Evolutionary conservation across 2,329 filamentous ascomycete species (phyloP).

Genomic region (Nothopassalora personata): DNA sequence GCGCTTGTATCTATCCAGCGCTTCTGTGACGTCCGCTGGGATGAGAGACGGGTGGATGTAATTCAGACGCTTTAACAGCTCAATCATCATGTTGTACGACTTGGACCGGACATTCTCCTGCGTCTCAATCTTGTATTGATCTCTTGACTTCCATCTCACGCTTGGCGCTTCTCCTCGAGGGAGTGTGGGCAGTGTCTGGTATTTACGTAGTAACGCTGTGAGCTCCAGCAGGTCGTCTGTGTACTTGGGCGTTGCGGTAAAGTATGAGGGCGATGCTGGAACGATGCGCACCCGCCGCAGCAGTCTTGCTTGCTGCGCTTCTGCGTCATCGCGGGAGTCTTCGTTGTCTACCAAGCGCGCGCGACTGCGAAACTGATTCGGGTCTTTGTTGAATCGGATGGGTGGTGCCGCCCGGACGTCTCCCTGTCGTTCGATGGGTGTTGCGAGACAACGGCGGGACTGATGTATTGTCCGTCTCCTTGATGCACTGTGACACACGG

Average conservation of each 20-base stretch:
- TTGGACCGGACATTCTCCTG: conserved; percentile 69
- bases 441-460: conserved; percentile 25
- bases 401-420: conserved; percentile 27
- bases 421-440: conserved; percentile 21
- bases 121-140: conserved; percentile 65
- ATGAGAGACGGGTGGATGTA: conserved; percentile 74
- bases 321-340: conserved; percentile 4
- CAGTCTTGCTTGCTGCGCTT: conserved; percentile 13
- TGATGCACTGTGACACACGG: conserved; percentile 20
- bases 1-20: conserved; percentile 66
- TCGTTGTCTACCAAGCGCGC: conserved; percentile 16
- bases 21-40: conserved; percentile 61
- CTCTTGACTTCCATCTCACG: conserved; percentile 73
- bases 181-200: conserved; percentile 67
- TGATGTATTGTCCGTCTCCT: conserved; percentile 21
- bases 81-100: conserved; percentile 72
- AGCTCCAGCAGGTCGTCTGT: conserved; percentile 77
- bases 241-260: conserved; percentile 78
- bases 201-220: conserved; percentile 64
- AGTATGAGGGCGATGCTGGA: conserved; percentile 88
- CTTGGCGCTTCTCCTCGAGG: conserved; percentile 61
- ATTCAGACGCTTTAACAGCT: conserved; percentile 73
- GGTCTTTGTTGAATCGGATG: conserved; percentile 25
- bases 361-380: conserved; percentile 21
- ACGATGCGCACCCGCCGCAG: conserved; percentile 59